A percentile compares a stretch with the other conserved stretches of the same genome.
Conservation (phyloP, 2,329 filamentous ascomycete species). For the Microcera coccophila region DNA sequence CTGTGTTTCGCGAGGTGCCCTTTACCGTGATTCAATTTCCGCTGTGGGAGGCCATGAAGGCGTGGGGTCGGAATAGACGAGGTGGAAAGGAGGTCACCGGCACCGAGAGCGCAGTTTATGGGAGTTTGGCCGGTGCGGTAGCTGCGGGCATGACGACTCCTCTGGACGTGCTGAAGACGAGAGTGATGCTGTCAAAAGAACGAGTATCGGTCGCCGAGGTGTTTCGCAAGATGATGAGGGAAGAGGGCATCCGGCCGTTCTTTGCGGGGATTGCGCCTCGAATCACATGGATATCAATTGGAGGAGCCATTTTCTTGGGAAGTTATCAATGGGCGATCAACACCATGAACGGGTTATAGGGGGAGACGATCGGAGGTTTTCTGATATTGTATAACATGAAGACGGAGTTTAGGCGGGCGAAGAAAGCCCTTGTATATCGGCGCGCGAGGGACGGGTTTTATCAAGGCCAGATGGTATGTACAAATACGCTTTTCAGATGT, state of each 20-base stretch:
- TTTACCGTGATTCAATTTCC: constrained; percentile 98
- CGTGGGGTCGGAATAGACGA: constrained; percentile 52
- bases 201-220: constrained; percentile 57
- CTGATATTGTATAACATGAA: constrained; percentile 4
- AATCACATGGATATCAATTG: constrained; percentile 91
- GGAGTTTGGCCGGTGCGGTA: constrained; percentile 76
- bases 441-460: constrained; percentile 10
- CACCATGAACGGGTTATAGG: constrained; percentile 44
- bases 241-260: constrained; percentile 64
- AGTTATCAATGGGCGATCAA: constrained; percentile 90
- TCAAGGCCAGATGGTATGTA: constrained; percentile 24
- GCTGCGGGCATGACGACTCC: constrained; percentile 89
- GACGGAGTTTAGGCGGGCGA: constrained; percentile 11
- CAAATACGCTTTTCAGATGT: constrained; percentile 14
- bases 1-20: constrained; percentile 90
- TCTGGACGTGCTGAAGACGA: constrained; percentile 92
- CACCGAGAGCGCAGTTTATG: constrained; percentile 77
- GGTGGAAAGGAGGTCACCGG: constrained; percentile 55
- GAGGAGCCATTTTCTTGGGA: constrained; percentile 90
- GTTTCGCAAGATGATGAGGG: constrained; percentile 59
- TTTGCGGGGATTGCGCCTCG: constrained; percentile 76
- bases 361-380: constrained; percentile 4
- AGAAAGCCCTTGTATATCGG: not conserved
- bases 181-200: constrained; percentile 84
- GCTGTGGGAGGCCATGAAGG: constrained; percentile 91